A percentile compares a stretch with the other conserved stretches of the same genome.
phyloP scores from a whole-genome alignment of 140 eudicot species.

The Cichorium intybus region DNA sequence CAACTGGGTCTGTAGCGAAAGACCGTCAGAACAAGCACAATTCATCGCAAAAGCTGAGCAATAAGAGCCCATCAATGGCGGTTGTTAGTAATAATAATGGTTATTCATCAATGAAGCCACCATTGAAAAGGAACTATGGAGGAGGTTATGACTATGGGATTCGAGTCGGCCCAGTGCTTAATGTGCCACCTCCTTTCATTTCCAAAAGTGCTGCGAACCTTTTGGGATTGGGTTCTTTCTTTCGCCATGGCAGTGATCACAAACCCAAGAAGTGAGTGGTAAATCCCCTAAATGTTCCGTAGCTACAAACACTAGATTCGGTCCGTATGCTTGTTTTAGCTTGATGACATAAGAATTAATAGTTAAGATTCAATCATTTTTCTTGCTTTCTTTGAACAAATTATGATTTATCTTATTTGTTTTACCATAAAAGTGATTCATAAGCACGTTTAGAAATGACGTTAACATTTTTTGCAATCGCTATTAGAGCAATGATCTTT shows the following conservation, averaged over 20 bases:
- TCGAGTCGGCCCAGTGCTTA: constrained; percentile 30
- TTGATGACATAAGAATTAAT: neutral
- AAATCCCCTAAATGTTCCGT: neutral
- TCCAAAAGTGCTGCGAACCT: constrained; percentile 39
- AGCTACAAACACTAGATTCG: neutral
- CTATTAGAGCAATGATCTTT: too few relatives aligned
- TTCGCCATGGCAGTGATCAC: constrained; percentile 44
- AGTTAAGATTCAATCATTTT: too few relatives aligned
- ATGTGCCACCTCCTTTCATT: constrained; percentile 42
- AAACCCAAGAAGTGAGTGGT: constrained; percentile 41
- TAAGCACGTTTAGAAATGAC: too few relatives aligned
- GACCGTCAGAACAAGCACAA: constrained; percentile 5
- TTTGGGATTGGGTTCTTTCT: constrained; percentile 46
- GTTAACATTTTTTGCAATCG: too few relatives aligned
- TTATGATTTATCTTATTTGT: neutral
- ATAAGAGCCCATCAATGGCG: constrained; percentile 2
- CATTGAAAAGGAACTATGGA: constrained; percentile 36
- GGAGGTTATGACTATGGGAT: constrained; percentile 30
- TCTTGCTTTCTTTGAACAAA: neutral
- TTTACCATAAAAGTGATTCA: too few relatives aligned
- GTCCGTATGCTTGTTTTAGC: neutral
- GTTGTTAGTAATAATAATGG: neutral
- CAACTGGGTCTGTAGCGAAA: constrained; percentile 46
- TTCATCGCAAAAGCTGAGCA: constrained; percentile 6
- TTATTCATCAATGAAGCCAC: constrained; percentile 40